Conservation (phyloP, 345 rosid species). For the Melaleuca alternifolia region DNA sequence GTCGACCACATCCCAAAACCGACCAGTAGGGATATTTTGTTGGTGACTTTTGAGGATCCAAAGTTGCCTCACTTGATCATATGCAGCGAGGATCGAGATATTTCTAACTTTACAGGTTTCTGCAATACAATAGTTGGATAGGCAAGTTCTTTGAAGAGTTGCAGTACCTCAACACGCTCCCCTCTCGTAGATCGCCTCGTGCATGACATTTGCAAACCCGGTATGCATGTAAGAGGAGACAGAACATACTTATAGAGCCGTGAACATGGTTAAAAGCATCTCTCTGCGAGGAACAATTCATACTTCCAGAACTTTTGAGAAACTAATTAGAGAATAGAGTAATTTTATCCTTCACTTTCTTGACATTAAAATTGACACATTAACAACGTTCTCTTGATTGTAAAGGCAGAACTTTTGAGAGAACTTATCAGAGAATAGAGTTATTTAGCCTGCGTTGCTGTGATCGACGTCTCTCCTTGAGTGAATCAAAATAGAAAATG, state of each 20-base stretch:
- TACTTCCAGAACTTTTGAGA: not conserved
- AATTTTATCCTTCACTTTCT: not conserved
- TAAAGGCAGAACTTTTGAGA: not conserved
- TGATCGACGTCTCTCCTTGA: not conserved
- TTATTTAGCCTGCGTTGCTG: not conserved
- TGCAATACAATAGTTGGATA: not conserved
- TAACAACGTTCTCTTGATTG: not conserved
- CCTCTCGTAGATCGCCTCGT: not conserved
- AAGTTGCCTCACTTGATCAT: constrained; percentile 26
- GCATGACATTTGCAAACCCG: not conserved
- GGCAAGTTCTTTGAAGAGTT: not conserved
- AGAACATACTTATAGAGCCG: constrained; percentile 18
- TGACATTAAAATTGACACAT: not conserved
- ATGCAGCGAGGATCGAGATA: not conserved
- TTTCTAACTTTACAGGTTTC: not conserved
- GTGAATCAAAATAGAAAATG: too few relatives aligned
- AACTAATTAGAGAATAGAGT: too few relatives aligned
- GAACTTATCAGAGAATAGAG: not conserved
- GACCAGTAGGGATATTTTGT: constrained; percentile 27
- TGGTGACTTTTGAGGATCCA: constrained; percentile 28
- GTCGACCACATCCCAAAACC: constrained; percentile 41
- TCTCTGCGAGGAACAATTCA: constrained; percentile 22
- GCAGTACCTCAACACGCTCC: not conserved
- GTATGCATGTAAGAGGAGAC: constrained; percentile 10
- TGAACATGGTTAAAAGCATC: constrained; percentile 22